Base-by-base conservation (phyloP, 2,329 filamentous ascomycete genomes). In the Paramyrothecium sp. region DNA sequence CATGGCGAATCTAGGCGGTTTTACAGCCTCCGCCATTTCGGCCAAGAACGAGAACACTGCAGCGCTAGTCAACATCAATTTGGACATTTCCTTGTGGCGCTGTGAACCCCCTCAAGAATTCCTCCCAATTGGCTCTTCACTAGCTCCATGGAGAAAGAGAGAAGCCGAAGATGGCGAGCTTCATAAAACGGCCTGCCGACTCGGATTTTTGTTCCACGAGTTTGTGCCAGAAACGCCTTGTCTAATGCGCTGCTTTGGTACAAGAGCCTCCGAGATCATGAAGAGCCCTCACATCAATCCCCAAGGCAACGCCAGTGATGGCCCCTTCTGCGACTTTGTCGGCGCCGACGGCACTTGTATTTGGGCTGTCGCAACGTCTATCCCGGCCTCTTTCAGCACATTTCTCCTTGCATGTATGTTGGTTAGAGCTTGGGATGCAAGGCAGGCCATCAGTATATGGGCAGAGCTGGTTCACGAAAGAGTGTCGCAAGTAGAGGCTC, bases 401-500 rank as follows among this genome's bases (percentile, higher is more conserved):
- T 51, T 53, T 19, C 54, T 59, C 13, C 57, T 59, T 8, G 54
- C 57, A 16, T 59, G 57, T 34, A 56, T 59, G 54, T 49, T 59
- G 20, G 57, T 52, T 10, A 8, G 54, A 13, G 46, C 46, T 11
- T 59, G 51, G 48, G 46, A 54, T 34, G 48, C 54, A 19, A 48
- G 38, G 48, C 46, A 49, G 13, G 57, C 57, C 1, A 52, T 33
- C 12, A 30, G 26, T 21, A 55, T 59, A 16, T 59, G 57, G 54
- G 50, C 23, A 8, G 51, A 59, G 44, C 51, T 58, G 22, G 30
- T 58, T 51, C 5, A 61, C 65, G 22, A 65, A 65, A 13, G 64
- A 54, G 10, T 41, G n/a, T 11, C 34, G 11, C 34, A 41, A n/a
- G 34, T 41, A 11, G 34, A 41, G 34, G n/a, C 11, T 11, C 34